Base-by-base conservation (phyloP, 106 monocot genomes). In the Dioscorea alata region DNA sequence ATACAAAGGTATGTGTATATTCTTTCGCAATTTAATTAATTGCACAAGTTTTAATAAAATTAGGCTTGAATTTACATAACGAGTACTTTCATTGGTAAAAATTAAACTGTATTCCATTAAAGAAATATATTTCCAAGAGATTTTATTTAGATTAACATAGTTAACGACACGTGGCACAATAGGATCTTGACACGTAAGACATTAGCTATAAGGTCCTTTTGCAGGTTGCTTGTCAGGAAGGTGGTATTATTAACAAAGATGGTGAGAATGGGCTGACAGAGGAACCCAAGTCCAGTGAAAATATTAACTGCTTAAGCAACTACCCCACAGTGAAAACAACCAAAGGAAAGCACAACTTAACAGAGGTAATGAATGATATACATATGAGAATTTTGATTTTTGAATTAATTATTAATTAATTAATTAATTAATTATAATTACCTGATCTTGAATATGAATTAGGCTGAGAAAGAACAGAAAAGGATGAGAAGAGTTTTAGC, bases 401-500 rank as follows among this genome's bases (percentile, higher is more conserved):
- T 1, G n/a, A 28, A 28, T 28, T 28, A 28, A 28, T 28, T 28
- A 28, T 28, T 28, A 28, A 28, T 28, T 1, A 28, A 28, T 28
- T 28, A 28, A 28, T 28, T 28, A 28, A 28, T 28, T 28, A 28
- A 28, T 28, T 28, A 28, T 1, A 1, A 3, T 28, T 3, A 28
- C 3, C 28, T 28, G 28, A 28, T 19, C n/a, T 16, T 65, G 35
- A 2, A 9, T 4, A 12, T 69, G 18, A 57, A 18, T 73, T 1
- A 96, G 96, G 92, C 74, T 59, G 96, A 96, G 76, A 91, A 70
- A 63, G 96, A 89, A 70, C 84, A 84, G 8, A 89, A 77, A 68
- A 86, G 82, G 56, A 49, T 92, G 31, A 78, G 84, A 59, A 83
- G 89, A 57, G 71, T 96, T 22, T 59, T 92, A 10, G 92, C 96